Base-by-base conservation (phyloP, 371 early-diverging fungal genomes). In the Encephalitozoon intestinalis region DNA sequence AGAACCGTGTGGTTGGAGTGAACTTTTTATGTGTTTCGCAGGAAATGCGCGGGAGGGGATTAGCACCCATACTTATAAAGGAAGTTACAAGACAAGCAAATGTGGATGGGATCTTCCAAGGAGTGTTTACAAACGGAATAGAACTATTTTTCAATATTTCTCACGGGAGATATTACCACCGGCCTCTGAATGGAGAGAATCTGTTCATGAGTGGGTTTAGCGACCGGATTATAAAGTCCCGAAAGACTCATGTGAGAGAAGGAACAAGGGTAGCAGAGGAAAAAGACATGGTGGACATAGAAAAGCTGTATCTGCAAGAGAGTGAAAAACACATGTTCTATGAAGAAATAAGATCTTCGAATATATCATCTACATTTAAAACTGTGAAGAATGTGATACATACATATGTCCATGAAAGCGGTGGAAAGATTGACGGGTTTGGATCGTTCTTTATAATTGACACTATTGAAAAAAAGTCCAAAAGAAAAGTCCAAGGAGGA, bases 1-100 rank as follows among this genome's bases (percentile, higher is more conserved):
- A 25, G 0, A 46, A 51, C 12, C 15, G 52, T 25, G 73, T 73
- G 8, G 74, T 73, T 30, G 58, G 94, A 76, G 94, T 99, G 87
- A 97, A 99, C 88, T 97, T 95, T 81, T 86, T 99, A 68, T 97
- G 97, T 83, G 87, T 97, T 43, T 92, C 92, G 85, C 94, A 92
- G 87, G 90, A 91, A 79, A 89, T 95, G 50, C 89, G 99, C 50
- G 89, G 89, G 52, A 93, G 94, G 84, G 90, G 94, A 64, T 86
- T 99, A 67, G 92, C 97, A 7, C 97, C 97, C 15, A 88, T 97
- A n/a, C 85, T 99, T 64, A 99, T 99, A 83, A 91, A 91, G 82
- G 98, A 99, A 82, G 89, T 99, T 52, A 97, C 95, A 1, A 89
- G 96, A 51, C 89, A 92, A 41, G 91, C 91, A 43, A 90, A 97